phyloP scores from a whole-genome alignment of 768 basidiomycete species.

The Auricularia sp. region DNA sequence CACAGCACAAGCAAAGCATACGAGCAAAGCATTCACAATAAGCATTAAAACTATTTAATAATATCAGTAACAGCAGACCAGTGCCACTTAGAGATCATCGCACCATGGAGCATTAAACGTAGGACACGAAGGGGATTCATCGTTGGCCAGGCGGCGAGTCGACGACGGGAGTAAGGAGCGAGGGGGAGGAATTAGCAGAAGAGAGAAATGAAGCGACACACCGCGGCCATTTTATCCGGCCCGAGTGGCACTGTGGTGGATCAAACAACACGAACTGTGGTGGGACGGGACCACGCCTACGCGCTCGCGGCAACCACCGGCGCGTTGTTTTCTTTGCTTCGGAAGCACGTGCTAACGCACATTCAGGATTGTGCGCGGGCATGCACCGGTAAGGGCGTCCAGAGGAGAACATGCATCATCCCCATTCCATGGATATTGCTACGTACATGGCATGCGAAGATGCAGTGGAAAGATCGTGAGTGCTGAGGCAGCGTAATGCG shows the following conservation, averaged over 20 bases:
- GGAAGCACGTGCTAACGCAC: neutral
- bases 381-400: neutral
- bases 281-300: too few relatives aligned
- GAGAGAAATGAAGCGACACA: too few relatives aligned
- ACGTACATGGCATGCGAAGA: neutral
- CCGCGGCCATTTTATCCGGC: too few relatives aligned
- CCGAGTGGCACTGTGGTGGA: too few relatives aligned
- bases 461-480: neutral
- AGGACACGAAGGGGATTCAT: neutral
- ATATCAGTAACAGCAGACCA: neutral
- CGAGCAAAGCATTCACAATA: neutral
- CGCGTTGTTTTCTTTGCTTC: too few relatives aligned
- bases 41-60: neutral
- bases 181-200: too few relatives aligned
- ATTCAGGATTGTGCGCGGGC: neutral
- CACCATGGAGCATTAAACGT: neutral
- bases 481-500: neutral
- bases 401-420: neutral
- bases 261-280: too few relatives aligned
- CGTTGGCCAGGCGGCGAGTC: too few relatives aligned
- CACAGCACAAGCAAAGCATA: neutral
- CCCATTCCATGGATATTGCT: neutral
- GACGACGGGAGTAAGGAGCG: too few relatives aligned
- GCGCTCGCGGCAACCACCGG: too few relatives aligned
- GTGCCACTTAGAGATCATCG: neutral